A percentile compares a stretch with the other conserved stretches of the same genome.
Evolutionary conservation across 768 basidiomycete genomes (phyloP).

Genomic region (Crucibulum laeve): DNA sequence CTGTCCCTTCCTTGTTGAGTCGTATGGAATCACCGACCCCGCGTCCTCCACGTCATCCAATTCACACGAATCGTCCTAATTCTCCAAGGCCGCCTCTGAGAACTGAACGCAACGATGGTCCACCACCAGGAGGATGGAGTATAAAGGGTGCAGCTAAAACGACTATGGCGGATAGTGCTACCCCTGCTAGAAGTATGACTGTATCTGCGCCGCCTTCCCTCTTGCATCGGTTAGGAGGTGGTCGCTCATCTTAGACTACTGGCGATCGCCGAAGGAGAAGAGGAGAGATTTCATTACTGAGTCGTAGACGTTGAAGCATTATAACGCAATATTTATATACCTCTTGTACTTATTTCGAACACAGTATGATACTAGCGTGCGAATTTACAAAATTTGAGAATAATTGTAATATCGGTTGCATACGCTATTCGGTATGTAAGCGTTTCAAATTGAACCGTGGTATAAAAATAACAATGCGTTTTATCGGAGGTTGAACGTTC

Average conservation of each 20-base stretch:
- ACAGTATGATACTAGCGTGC: too few relatives aligned
- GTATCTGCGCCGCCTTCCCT: constrained; percentile 18
- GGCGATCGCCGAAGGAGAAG: neutral
- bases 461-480: too few relatives aligned
- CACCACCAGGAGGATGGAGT: constrained; percentile 39
- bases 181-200: constrained; percentile 1
- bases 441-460: too few relatives aligned
- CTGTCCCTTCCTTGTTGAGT: neutral
- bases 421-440: too few relatives aligned
- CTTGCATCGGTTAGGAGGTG: constrained; percentile 28
- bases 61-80: neutral
- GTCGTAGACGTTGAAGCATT: too few relatives aligned
- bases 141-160: constrained; percentile 49
- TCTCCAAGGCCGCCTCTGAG: neutral
- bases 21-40: too few relatives aligned
- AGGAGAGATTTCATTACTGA: neutral
- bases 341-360: too few relatives aligned
- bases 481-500: too few relatives aligned
- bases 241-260: neutral
- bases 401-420: too few relatives aligned
- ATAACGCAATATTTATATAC: too few relatives aligned
- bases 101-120: neutral
- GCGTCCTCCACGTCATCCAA: too few relatives aligned
- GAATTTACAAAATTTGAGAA: too few relatives aligned
- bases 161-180: neutral